Base-by-base conservation (phyloP, 176 grass and related monocot genomes). In the Oryza nivara region DNA sequence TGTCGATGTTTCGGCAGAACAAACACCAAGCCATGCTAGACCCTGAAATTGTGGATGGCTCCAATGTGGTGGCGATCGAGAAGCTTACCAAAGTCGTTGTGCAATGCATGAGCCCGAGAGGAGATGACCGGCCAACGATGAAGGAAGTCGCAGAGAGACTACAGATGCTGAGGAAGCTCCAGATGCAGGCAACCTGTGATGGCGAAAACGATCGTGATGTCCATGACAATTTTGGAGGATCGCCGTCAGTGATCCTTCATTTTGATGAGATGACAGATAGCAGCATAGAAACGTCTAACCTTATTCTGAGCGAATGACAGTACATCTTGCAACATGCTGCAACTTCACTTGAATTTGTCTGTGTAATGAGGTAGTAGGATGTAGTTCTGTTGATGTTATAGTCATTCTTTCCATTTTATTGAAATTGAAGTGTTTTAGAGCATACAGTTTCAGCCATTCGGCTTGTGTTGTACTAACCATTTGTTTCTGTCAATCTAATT, bases 181-280 rank as follows among this genome's bases (percentile, higher is more conserved):
- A 79, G 6, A 67, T 32, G 40, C 61, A 79, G 2, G 36, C 38
- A 78, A 7, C 4, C 3, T 4, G 26, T 14, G 32, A 38, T 76
- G 30, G 4, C 20, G n/a, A 65, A 9, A 65, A 44, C 2, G 51
- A 35, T 22, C 8, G 10, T 4, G 4, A 60, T 2, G 14, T 60
- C 20, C 49, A 14, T 76, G 56, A 19, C 74, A 76, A 76, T 28
- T 76, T n/a, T 76, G 74, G 32, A 76, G 74, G 19, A 60, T 76
- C 17, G 3, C 25, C 51, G 1, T 54, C 11, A 12, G 51, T 22
- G 49, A 32, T 23, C 54, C 10, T 76, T 19, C 32, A 17, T 60
- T 76, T 60, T 51, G 30, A 76, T 0, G 74, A 76, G 51, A 76
- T 19, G 30, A 76, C 30, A 13, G 30, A 76, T 10, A 4, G 32